Base-by-base conservation (phyloP, 2,329 filamentous ascomycete species). In the Colletotrichum eleusines region DNA sequence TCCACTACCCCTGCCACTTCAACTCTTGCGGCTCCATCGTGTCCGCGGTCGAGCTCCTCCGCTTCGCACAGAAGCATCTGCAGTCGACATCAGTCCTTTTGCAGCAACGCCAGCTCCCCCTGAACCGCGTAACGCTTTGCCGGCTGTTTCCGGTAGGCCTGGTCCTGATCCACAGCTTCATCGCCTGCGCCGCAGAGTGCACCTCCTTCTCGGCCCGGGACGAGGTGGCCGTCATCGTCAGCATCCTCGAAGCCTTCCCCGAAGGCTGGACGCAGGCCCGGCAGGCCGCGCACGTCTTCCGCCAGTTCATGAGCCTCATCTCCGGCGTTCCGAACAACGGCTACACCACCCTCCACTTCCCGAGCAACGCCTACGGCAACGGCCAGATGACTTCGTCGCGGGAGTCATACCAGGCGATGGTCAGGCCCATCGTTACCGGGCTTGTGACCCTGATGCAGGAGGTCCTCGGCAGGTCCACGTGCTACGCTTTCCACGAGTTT, bases 1-100 rank as follows among this genome's bases (percentile, higher is more conserved):
- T 84, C 9, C 82, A 84, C 74, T 84, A 81, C 54, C 83, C 81
- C 0, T 82, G 77, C 9, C 80, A 79, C 62, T 81, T 83, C 74
- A 84, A 82, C 74, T 77, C 79, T 16, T 76, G 76, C 8, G 75
- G 77, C 31, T 74, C 76, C 9, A 73, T 76, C 23, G 76, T 81
- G 3, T 76, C 78, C 7, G 74, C 75, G 2, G 66, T 74, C 18
- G 81, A 83, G 66, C 75, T 84, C 26, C 75, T 83, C 8, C 77
- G 77, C 20, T 80, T 82, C 68, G 78, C 79, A 4, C 82, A 81
- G 50, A 82, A 83, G 61, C 82, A 84, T 60, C 75, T 85, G 2
- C 81, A 84, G 66, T 79, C 80, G 6, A 84, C 79, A 18, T 79
- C 81, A 7, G 80, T 80, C 5, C 77, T 84, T 1, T 78, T 83